Base-by-base conservation (phyloP, 495 filamentous ascomycete genomes). In the Niebla homalea region DNA sequence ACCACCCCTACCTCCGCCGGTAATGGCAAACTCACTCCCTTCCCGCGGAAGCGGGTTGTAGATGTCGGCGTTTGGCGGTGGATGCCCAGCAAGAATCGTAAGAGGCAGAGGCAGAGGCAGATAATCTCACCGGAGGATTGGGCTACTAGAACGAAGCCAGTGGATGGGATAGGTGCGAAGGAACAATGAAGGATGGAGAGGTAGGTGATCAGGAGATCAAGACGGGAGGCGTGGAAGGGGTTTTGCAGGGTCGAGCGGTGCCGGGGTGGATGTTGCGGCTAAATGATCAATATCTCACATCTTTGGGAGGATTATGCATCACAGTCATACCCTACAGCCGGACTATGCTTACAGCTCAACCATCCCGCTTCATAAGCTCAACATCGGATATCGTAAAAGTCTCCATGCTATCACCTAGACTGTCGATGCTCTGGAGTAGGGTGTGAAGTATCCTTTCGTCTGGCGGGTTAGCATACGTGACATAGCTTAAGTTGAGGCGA, bases 231-330 rank as follows among this genome's bases (percentile, higher is more conserved):
- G 14, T 87, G 87, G 64, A 93, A 94, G 4, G 87, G 77, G 51
- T 83, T 64, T 60, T 93, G 85, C 2, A 89, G 89, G 5, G 88
- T 78, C 2, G 94, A 76, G 19, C 89, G 78, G 63, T 96, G 95
- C 12, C 85, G 78, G 7, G 29, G 2, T 32, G 29, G 29, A 32
- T 32, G 29, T 11, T 32, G 29, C 2, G 14, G 29, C 29, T 32
- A 12, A 12, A 32, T 8, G 29, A 12, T 32, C 29, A 32, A 32
- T 11, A 0, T 11, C 29, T 12, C 14, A 11, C 29, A 7, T 32
- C 4, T 10, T 32, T 11, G 5, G 7, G 2, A 32, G 14, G 29
- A 32, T 32, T 12, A 8, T 8, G 29, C 14, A 8, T 32, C 7
- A 12, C 14, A 2, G 29, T 11, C 5, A 11, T 32, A 2, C 10